Percentiles rank a stretch among this genome's conserved stretches.
Evolutionary conservation across 1,284 basidiomycete genomes (phyloP).

Genomic region (Cutaneotrichosporon sp.): DNA sequence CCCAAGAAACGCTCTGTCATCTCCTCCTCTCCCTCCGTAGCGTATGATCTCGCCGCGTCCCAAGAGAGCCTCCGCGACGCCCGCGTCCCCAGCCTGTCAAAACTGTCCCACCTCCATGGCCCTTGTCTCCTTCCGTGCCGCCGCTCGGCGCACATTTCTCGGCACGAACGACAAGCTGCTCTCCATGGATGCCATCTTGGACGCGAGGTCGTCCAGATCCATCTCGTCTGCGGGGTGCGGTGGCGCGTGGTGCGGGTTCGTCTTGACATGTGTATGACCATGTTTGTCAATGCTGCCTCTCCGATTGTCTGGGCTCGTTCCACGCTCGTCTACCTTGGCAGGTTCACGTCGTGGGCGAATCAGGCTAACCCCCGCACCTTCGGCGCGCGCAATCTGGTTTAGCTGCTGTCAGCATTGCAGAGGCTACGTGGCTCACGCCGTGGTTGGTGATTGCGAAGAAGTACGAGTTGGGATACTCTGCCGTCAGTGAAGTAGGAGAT

Average conservation of each 20-base stretch:
- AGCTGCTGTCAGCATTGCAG: conserved; percentile 21
- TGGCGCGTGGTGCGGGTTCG: neutral
- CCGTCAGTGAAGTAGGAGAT: neutral
- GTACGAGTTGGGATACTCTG: conserved; percentile 70
- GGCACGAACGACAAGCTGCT: conserved; percentile 36
- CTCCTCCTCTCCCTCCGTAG: too few species aligned
- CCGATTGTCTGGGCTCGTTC: too few species aligned
- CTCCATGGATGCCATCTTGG: conserved; percentile 22
- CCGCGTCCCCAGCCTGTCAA: neutral
- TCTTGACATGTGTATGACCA: neutral
- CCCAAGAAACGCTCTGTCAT: too few species aligned
- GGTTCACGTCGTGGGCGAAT: conserved; percentile 33
- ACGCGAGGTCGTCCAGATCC: conserved; percentile 25
- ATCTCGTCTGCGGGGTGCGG: conserved; percentile 22
- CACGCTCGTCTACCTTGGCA: neutral
- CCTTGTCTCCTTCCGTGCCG: conserved; percentile 1
- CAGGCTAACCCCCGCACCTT: conserved; percentile 35
- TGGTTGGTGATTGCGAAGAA: conserved; percentile 85
- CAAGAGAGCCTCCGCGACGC: too few species aligned
- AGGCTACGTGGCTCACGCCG: conserved; percentile 53
- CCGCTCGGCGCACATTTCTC: conserved; percentile 7
- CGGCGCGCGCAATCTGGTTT: conserved; percentile 35
- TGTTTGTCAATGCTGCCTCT: too few species aligned
- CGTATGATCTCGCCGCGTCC: too few species aligned
- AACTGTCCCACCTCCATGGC: neutral